Conservation (phyloP, 257 asterid genomes). For the Henckelia pumila region DNA sequence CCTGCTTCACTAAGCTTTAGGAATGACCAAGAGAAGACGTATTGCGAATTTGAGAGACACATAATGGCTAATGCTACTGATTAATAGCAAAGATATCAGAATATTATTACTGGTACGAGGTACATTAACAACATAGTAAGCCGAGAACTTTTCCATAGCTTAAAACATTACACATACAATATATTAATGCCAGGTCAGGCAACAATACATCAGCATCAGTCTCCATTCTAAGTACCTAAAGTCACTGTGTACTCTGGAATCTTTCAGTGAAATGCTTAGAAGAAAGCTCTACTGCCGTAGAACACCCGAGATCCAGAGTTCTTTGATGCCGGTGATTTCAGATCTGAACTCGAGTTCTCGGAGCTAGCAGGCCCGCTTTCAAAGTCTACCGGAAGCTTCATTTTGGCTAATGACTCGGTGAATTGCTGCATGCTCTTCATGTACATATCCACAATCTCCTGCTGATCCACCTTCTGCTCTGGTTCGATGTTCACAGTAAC, state of each 20-base stretch:
- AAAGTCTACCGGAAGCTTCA: conserved; percentile 91
- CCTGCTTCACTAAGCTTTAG: conserved; percentile 32
- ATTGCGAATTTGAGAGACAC: too few species aligned
- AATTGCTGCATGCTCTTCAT: conserved; percentile 99
- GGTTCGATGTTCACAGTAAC: conserved; percentile 54
- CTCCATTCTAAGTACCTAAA: conserved; percentile 46
- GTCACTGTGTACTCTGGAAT: conserved; percentile 41
- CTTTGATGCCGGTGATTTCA: conserved; percentile 62
- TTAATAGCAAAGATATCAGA: conserved; percentile 26
- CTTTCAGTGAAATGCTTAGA: conserved; percentile 46
- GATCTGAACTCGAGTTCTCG: conserved; percentile 73
- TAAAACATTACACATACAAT: conserved; percentile 32
- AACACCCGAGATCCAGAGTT: conserved; percentile 81
- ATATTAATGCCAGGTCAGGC: conserved; percentile 17
- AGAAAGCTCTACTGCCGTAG: conserved; percentile 96
- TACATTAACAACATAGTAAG: conserved; percentile 31
- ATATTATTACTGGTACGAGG: conserved; percentile 30
- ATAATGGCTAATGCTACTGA: neutral
- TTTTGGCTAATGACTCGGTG: conserved; percentile 85
- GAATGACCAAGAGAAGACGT: conserved; percentile 8
- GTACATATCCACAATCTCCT: conserved; percentile 95
- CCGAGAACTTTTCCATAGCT: conserved; percentile 30
- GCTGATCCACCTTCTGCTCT: conserved; percentile 82
- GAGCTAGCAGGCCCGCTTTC: conserved; percentile 72
- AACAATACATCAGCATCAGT: conserved; percentile 42